These are phyloP conservation scores for Linaria vulgaris DNA, from an alignment of 257 asterid species.

Conservation along the genomic window DNA sequence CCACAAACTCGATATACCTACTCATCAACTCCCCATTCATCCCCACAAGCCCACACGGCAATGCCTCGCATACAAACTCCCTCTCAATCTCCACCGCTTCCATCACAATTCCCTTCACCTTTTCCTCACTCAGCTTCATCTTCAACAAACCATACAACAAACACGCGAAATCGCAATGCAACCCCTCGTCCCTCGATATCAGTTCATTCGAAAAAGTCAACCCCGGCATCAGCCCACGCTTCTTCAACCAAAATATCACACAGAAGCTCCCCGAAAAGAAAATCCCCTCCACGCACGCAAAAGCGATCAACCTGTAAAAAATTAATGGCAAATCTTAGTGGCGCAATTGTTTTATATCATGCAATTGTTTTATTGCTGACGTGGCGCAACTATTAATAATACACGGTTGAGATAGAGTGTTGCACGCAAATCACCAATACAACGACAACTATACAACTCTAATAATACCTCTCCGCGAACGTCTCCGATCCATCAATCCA, in stretches of 20 bases:
- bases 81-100: conserved; percentile 81
- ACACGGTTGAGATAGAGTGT: too few species aligned
- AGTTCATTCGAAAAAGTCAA: conserved; percentile 80
- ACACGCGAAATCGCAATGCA: conserved; percentile 95
- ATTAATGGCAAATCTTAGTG: too few species aligned
- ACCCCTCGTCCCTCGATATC: conserved; percentile 82
- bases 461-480: conserved; percentile 89
- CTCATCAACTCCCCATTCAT: conserved; percentile 84
- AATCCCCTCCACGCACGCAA: conserved; percentile 91
- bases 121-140: conserved; percentile 66
- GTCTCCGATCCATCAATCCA: conserved; percentile 89
- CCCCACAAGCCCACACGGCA: conserved; percentile 83
- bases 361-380: too few species aligned
- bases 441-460: too few species aligned
- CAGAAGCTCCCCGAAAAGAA: conserved; percentile 94
- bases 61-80: conserved; percentile 80
- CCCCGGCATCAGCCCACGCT: conserved; percentile 88
- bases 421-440: too few species aligned
- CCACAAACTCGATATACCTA: conserved; percentile 76
- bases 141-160: conserved; percentile 65
- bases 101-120: conserved; percentile 52
- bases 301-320: conserved; percentile 64
- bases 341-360: too few species aligned
- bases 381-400: too few species aligned
- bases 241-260: conserved; percentile 84